Percentiles rank a stretch among this genome's conserved stretches.
Conservation (phyloP, 331 rosid species). For the Acacia concinna region DNA sequence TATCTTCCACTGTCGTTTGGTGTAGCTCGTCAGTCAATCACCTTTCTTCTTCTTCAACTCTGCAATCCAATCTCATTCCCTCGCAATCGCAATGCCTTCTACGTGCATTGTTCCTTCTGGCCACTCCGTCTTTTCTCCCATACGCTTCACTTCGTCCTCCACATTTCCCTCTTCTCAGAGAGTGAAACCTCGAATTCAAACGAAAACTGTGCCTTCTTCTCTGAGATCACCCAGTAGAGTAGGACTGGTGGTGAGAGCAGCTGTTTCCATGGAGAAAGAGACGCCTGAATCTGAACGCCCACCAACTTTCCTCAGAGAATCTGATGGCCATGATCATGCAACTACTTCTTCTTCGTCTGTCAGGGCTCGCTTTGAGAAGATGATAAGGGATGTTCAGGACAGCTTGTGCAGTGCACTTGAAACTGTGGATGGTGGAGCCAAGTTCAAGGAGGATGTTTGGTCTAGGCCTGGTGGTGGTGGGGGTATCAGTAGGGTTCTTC, state of each 20-base stretch:
- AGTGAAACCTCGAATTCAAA: not conserved
- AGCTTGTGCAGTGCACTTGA: conserved; percentile 73
- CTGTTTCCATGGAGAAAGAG: conserved; percentile 83
- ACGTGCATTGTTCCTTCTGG: conserved; percentile 49
- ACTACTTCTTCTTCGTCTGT: conserved; percentile 53
- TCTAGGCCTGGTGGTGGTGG: conserved; percentile 98
- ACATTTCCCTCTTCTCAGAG: conserved; percentile 6
- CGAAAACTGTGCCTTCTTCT: not conserved
- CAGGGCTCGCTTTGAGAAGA: conserved; percentile 86
- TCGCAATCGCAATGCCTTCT: conserved; percentile 53
- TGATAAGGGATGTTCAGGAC: conserved; percentile 95
- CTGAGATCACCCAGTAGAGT: conserved; percentile 23
- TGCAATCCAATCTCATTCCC: not conserved
- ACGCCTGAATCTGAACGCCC: conserved; percentile 78
- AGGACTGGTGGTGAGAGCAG: conserved; percentile 10
- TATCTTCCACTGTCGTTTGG: not conserved
- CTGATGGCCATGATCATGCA: conserved; percentile 36
- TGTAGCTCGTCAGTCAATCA: not conserved
- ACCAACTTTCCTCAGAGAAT: conserved; percentile 67
- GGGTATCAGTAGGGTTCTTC: conserved; percentile 93
- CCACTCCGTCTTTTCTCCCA: conserved; percentile 40
- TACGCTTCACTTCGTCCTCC: conserved; percentile 27
- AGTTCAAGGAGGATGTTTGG: conserved; percentile 94
- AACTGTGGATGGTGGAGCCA: conserved; percentile 69
- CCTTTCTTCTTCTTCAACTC: not conserved